Evolutionary conservation across 169 alveolate species (phyloP), one percentile per base, ranked within the genome.

Genomic region (Toxoplasma gondii): DNA sequence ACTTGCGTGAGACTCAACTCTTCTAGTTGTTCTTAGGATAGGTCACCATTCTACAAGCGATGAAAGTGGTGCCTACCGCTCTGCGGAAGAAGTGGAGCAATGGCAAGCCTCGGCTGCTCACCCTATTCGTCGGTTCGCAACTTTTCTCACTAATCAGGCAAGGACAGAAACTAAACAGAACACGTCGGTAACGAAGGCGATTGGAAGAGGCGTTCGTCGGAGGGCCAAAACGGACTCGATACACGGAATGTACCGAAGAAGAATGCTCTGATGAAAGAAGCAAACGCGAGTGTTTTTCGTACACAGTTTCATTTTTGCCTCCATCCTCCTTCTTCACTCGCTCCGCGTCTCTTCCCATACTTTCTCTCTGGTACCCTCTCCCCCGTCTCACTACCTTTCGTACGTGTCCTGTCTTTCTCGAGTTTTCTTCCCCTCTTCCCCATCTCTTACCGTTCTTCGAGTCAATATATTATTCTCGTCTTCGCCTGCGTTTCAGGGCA

Each of bases 41-140:
- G 99, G 99, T n/a, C 99, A 98, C 94, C 99, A 99, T 96, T 98
- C 99, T 78, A 99, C 99, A 36, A 97, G 99, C 34, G 99, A 99
- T 95, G 99, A 98, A 91, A 97, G 99, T 16, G 95, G 97, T 12
- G 95, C 97, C 91, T 98, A 98, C 94, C 96, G 99, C 94, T 97
- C 97, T 41, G 97, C 96, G 81, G 98, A 97, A 64, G 99, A 98
- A 96, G 95, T 97, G 92, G 97, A 97, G 88, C 98, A 97, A 36
- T 98, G 99, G 98, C 96, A 97, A 49, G 86, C 94, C 41, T 97
- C 96, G 54, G 98, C 97, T 41, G 97, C 93, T 81, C 97, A 97
- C 36, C 93, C 96, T 39, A 58, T 88, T 38, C 95, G 98, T 92
- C 93, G 96, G n/a, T 96, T 95, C 88, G 91, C 97, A 93, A 96